Evolutionary conservation across 1,284 basidiomycete genomes (phyloP).

Genomic region (Cutaneotrichosporon mucoides): DNA sequence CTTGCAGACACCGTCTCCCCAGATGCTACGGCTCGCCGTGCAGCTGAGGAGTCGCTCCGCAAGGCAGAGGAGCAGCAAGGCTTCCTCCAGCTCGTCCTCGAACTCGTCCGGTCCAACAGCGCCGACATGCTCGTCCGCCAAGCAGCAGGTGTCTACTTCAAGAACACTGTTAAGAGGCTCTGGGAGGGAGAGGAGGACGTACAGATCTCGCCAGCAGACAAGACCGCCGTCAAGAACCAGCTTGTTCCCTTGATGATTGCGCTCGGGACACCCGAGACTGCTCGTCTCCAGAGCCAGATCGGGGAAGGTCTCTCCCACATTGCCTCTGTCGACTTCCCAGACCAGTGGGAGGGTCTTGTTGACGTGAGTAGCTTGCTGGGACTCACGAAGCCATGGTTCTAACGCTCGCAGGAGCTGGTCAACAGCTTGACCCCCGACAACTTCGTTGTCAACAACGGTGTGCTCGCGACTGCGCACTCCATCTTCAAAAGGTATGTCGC

Average conservation of each 20-base stretch:
- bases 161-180: constrained; percentile 75
- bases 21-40: constrained; percentile 65
- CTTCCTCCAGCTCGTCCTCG: constrained; percentile 75
- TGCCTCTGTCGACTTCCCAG: constrained; percentile 81
- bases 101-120: constrained; percentile 59
- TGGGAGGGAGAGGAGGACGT: constrained; percentile 62
- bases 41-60: constrained; percentile 71
- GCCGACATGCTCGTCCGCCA: constrained; percentile 60
- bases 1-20: constrained; percentile 57
- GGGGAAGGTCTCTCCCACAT: constrained; percentile 85
- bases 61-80: constrained; percentile 65
- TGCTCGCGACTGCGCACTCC: constrained; percentile 90
- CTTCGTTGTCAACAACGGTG: constrained; percentile 80
- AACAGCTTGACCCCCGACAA: constrained; percentile 69
- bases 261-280: constrained; percentile 48
- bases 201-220: constrained; percentile 44
- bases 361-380: constrained; percentile 58
- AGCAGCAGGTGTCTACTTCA: constrained; percentile 79
- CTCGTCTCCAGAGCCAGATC: constrained; percentile 62
- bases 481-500: constrained; percentile 72
- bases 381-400: background rate
- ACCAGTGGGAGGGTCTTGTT: constrained; percentile 76
- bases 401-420: constrained; percentile 67
- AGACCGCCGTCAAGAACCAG: constrained; percentile 52
- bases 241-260: constrained; percentile 56